Evolutionary conservation across 139 green algal species (phyloP).

Genomic region (Coelastrella sp.): DNA sequence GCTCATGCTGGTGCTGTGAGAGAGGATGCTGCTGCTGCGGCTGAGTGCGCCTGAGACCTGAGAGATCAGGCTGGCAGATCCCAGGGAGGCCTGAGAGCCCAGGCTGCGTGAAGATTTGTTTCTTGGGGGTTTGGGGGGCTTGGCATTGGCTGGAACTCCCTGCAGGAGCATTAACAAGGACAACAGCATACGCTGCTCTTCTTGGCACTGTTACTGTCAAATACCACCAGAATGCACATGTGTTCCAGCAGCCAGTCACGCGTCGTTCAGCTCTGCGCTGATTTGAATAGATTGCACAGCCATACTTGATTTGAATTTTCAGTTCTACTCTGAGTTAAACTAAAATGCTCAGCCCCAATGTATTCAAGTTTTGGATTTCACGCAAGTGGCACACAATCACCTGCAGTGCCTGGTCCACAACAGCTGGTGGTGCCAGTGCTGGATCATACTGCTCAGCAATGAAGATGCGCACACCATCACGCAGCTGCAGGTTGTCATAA

Average conservation of each 20-base stretch:
- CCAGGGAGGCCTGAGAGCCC: background rate
- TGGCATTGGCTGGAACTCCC: slow-evolving; percentile 22
- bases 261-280: too few species aligned
- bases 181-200: too few species aligned
- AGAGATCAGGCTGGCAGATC: background rate
- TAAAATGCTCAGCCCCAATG: too few species aligned
- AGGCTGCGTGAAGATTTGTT: slow-evolving; percentile 24
- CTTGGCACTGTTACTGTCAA: too few species aligned
- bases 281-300: too few species aligned
- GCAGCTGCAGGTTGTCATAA: slow-evolving; percentile 42
- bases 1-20: background rate
- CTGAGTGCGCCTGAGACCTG: slow-evolving; percentile 9
- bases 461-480: slow-evolving; percentile 38
- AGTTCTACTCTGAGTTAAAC: too few species aligned
- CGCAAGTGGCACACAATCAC: too few species aligned
- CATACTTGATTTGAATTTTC: too few species aligned
- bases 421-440: slow-evolving; percentile 11
- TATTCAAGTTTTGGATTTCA: too few species aligned
- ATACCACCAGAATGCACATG: too few species aligned
- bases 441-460: slow-evolving; percentile 33
- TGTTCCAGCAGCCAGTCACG: too few species aligned
- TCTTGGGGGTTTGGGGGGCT: slow-evolving; percentile 24
- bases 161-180: too few species aligned
- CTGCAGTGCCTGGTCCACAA: slow-evolving; percentile 26
- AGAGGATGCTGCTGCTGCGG: slow-evolving; percentile 36